Conservation (phyloP, 1,284 basidiomycete species). For the Peniophora sp. region DNA sequence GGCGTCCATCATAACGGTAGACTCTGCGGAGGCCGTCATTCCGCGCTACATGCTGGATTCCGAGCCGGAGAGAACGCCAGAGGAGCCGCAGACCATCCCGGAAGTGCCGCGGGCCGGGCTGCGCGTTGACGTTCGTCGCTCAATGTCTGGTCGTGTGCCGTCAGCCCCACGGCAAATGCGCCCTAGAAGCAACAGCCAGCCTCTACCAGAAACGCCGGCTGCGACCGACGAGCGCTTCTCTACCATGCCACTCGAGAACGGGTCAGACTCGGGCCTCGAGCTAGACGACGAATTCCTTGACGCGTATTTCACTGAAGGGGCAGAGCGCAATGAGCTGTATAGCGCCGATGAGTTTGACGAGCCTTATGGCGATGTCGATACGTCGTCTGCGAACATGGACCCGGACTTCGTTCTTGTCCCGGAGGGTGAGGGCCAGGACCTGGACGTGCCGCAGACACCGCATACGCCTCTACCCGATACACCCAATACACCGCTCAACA, state of each 20-base stretch:
- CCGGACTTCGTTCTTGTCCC: not conserved
- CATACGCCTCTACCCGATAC: constrained; percentile 6
- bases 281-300: constrained; percentile 41
- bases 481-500: constrained; percentile 9
- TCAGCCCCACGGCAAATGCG: not conserved
- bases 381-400: not conserved
- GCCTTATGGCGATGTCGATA: constrained; percentile 14
- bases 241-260: constrained; percentile 8
- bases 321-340: constrained; percentile 36
- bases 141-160: not conserved
- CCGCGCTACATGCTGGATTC: constrained; percentile 20
- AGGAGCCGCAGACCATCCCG: constrained; percentile 14
- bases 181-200: not conserved
- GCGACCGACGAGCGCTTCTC: constrained; percentile 6
- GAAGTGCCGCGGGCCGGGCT: constrained; percentile 3
- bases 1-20: constrained; percentile 49
- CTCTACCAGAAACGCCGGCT: not conserved
- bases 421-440: not conserved
- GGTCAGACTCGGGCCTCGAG: constrained; percentile 32
- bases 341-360: constrained; percentile 42
- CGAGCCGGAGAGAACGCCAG: constrained; percentile 2
- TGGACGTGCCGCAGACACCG: not conserved
- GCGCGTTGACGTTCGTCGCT: constrained; percentile 17
- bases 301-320: constrained; percentile 29
- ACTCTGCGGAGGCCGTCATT: constrained; percentile 50